phyloP scores from a whole-genome alignment of 108 stramenopile genomes.

The Skeletonema menzelii region DNA sequence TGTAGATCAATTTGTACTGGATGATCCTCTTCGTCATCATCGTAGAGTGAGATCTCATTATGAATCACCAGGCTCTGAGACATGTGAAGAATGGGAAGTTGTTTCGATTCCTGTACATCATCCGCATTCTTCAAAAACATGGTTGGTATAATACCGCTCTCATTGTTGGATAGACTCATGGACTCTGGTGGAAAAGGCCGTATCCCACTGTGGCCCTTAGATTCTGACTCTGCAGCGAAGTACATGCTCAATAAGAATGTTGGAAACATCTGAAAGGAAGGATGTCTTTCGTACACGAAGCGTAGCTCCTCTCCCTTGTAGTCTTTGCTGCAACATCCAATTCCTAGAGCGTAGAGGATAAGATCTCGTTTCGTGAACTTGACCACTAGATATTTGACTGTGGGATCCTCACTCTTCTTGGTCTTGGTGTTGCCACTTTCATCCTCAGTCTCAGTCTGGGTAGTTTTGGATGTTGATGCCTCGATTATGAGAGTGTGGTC shows the following conservation, averaged over 20 bases:
- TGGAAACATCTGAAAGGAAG: constrained; percentile 58
- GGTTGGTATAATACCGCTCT: constrained; percentile 30
- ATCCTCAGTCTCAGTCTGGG: no score
- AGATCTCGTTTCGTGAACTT: constrained; percentile 51
- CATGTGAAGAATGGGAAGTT: constrained; percentile 68
- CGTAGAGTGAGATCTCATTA: neutral
- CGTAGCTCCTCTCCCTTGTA: constrained; percentile 47
- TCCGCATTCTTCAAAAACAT: constrained; percentile 24
- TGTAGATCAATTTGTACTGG: constrained; percentile 21
- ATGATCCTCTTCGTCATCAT: neutral
- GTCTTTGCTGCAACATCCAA: constrained; percentile 62
- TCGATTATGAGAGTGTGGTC: no score
- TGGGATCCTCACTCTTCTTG: no score
- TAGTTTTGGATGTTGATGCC: no score
- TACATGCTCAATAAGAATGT: constrained; percentile 59
- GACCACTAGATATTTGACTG: constrained; percentile 10
- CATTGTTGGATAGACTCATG: constrained; percentile 28
- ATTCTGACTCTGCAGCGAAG: constrained; percentile 45
- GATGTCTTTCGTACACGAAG: constrained; percentile 68
- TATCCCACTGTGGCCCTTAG: constrained; percentile 29
- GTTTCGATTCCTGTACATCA: constrained; percentile 10
- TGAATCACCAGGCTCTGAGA: constrained; percentile 65
- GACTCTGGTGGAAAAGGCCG: constrained; percentile 73
- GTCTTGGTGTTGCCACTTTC: no score
- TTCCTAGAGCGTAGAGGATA: constrained; percentile 71